Evolutionary conservation across 805 yeast genomes (phyloP).

Genomic region (Nakazawaea anatomiae): DNA sequence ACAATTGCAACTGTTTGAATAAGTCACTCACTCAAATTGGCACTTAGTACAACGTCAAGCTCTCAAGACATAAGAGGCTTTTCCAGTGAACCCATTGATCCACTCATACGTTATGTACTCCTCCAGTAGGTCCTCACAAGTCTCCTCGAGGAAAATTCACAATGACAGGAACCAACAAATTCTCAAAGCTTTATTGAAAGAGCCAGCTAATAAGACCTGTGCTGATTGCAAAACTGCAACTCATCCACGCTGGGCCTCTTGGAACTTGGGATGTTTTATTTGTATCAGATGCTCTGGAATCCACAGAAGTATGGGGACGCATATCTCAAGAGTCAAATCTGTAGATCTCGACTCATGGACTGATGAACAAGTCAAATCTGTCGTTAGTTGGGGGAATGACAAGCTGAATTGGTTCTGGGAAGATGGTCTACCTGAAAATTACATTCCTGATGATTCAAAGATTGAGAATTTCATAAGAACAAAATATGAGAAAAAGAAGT

Average conservation of each 20-base stretch:
- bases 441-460: conserved; percentile 78
- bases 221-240: conserved; percentile 88
- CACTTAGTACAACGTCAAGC: too few relatives aligned
- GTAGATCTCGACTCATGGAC: conserved; percentile 97
- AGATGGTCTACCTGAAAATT: conserved; percentile 57
- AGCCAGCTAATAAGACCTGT: conserved; percentile 71
- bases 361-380: conserved; percentile 77
- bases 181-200: conserved; percentile 68
- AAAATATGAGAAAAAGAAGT: conserved; percentile 85
- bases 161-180: conserved; percentile 60
- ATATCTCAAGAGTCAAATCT: conserved; percentile 85
- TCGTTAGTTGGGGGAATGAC: conserved; percentile 84
- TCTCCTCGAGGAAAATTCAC: conserved; percentile 10
- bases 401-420: conserved; percentile 85
- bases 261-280: conserved; percentile 90
- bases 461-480: conserved; percentile 87
- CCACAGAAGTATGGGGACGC: conserved; percentile 94
- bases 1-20: too few relatives aligned
- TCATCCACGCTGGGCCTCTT: conserved; percentile 97
- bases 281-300: conserved; percentile 96
- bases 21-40: too few relatives aligned
- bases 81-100: too few relatives aligned
- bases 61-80: too few relatives aligned
- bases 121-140: background rate
- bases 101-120: too few relatives aligned